These are phyloP conservation scores for Phytophthora pini DNA, from an alignment of 352 stramenopile genomes.

Conservation along the genomic window DNA sequence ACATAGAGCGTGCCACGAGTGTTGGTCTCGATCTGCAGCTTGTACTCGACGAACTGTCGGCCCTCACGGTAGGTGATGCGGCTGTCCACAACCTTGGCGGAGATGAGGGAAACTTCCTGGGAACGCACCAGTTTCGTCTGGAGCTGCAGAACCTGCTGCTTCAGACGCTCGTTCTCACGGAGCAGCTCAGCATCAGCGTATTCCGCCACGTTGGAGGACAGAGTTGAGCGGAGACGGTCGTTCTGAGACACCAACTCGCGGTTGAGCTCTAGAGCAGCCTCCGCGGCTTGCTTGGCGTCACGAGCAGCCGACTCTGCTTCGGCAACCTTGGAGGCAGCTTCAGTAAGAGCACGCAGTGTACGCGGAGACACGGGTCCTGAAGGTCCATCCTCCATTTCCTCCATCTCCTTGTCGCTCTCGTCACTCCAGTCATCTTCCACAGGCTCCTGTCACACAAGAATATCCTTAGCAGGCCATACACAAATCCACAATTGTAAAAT, in stretches of 20 bases:
- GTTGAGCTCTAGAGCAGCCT: constrained; percentile 66
- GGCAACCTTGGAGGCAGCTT: constrained; percentile 76
- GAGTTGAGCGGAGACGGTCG: constrained; percentile 63
- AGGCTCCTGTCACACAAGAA: constrained; percentile 72
- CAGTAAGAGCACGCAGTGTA: constrained; percentile 69
- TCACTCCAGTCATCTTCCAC: constrained; percentile 87
- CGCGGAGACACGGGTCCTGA: constrained; percentile 59
- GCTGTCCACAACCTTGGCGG: constrained; percentile 73
- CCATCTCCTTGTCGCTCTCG: constrained; percentile 65
- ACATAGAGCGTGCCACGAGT: constrained; percentile 71
- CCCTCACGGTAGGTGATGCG: constrained; percentile 74
- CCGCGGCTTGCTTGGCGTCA: constrained; percentile 74
- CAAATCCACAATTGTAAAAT: constrained; percentile 3
- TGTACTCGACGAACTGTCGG: constrained; percentile 80
- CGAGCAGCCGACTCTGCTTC: constrained; percentile 73
- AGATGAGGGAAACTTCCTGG: constrained; percentile 72
- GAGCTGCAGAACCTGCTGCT: constrained; percentile 74
- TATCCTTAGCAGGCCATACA: constrained; percentile 57
- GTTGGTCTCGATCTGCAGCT: constrained; percentile 78
- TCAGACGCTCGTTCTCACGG: constrained; percentile 74
- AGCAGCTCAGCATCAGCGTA: constrained; percentile 72
- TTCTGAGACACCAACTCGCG: constrained; percentile 68
- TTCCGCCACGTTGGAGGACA: constrained; percentile 74
- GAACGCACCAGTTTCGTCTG: constrained; percentile 74
- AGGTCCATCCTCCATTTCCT: constrained; percentile 10